Conservation (phyloP, 2,329 filamentous ascomycete genomes). For the Aspergillus ochraceoroseus region DNA sequence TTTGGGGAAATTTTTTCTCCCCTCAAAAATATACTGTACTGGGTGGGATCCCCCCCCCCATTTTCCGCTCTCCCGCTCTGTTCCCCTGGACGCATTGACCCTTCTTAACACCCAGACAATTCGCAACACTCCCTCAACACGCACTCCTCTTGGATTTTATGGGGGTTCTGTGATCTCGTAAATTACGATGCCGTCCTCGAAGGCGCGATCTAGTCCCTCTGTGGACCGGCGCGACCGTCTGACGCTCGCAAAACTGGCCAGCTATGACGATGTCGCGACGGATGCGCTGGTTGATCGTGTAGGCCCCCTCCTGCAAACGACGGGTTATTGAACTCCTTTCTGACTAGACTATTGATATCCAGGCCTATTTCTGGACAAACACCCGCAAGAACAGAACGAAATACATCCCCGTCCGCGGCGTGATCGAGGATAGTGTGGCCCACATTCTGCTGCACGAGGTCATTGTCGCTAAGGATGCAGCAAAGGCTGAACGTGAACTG, state of each 20-base stretch:
- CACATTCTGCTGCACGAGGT: constrained; percentile 60
- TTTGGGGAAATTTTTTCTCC: constrained; percentile 6
- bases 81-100: constrained; percentile 17
- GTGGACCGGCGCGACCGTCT: constrained; percentile 59
- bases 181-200: constrained; percentile 37
- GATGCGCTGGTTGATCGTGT: constrained; percentile 95
- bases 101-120: constrained; percentile 9
- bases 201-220: constrained; percentile 28
- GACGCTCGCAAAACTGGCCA: constrained; percentile 79
- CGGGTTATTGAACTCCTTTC: constrained; percentile 3
- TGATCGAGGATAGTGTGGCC: constrained; percentile 61
- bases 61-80: constrained; percentile 13
- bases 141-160: constrained; percentile 14
- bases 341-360: constrained; percentile 22
- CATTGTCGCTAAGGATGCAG: constrained; percentile 67
- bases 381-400: constrained; percentile 90
- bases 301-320: constrained; percentile 41
- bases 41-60: too few relatives aligned
- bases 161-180: constrained; percentile 11
- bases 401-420: constrained; percentile 76
- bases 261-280: constrained; percentile 92
- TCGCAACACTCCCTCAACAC: constrained; percentile 2
- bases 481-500: constrained; percentile 65
- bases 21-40: constrained; percentile 8
- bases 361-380: constrained; percentile 95